Evolutionary conservation across 2,329 filamentous ascomycete species (phyloP).

Genomic region (Lecanicillium sp.): DNA sequence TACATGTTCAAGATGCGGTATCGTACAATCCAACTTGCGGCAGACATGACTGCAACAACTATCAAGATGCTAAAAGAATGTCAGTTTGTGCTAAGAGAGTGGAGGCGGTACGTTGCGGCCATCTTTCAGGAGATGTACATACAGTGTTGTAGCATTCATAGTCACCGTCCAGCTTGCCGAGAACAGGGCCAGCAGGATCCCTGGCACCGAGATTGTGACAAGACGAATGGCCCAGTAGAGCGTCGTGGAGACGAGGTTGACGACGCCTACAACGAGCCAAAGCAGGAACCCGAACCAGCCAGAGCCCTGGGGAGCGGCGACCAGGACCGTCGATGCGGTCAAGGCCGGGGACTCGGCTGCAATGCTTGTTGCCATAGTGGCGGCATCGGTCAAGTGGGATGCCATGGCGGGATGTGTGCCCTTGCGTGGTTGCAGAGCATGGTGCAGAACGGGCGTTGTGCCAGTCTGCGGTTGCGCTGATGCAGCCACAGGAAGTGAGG

Average conservation of each 20-base stretch:
- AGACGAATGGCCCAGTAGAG: constrained; percentile 79
- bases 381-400: constrained; percentile 31
- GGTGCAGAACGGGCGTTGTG: constrained; percentile 18
- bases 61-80: constrained; percentile 59
- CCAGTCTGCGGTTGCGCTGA: constrained; percentile 2
- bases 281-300: constrained; percentile 53
- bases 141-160: constrained; percentile 97
- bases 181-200: constrained; percentile 81
- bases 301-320: constrained; percentile 29
- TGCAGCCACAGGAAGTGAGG: constrained; percentile 9
- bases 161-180: constrained; percentile 94
- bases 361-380: constrained; percentile 23
- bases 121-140: constrained; percentile 25
- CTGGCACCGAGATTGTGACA: constrained; percentile 80
- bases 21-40: constrained; percentile 83
- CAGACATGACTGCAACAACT: constrained; percentile 68
- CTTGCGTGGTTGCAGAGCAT: constrained; percentile 26
- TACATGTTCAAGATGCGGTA: constrained; percentile 98
- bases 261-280: constrained; percentile 43
- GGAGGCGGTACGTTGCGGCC: too few relatives aligned
- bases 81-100: constrained; percentile 11
- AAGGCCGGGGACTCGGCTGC: constrained; percentile 27
- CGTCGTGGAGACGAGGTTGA: constrained; percentile 49
- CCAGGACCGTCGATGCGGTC: constrained; percentile 24
- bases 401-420: constrained; percentile 29